Evolutionary conservation across 768 basidiomycete species (phyloP), one percentile per base, ranked within the genome.

Genomic region (Collybia nuda): DNA sequence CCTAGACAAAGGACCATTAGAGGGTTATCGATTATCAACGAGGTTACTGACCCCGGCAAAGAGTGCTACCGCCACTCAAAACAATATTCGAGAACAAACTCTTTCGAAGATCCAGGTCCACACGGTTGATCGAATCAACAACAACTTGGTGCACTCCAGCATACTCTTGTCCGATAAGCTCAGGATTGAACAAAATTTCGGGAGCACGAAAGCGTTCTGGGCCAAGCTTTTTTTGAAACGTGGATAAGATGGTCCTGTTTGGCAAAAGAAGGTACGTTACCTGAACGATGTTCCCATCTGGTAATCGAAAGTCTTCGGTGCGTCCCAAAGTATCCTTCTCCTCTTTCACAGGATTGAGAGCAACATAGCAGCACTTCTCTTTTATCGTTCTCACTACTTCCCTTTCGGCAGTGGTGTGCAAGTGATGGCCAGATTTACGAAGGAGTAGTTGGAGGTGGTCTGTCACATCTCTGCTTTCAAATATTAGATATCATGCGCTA

Each of bases 341-440:
- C 67, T 98, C 97, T 68, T 98, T 98, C 2, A 82, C 76, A 2
- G 95, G 93, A 61, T 94, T 94, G 26, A 93, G 65, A 6, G 97
- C 93, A 48, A 98, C 77, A 72, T 99, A 98, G 65, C 96, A 99
- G 52, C 88, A 90, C 67, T 98, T 98, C 74, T 99, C 97, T 69
- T 99, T 99, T 70, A 98, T 97, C 44, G 90, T 91, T 55, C 97
- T 80, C 14, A 99, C 94, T 11, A 98, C 89, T 70, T 99, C 97
- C 47, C 89, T 86, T 71, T 99, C 97, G 19, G 97, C 96, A 19
- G 94, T 94, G 0, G 97, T 99, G 62, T 97, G 92, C 51, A 99
- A 75, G 69, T 98, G 86, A 65, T 98, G 89, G 0, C 97, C 97
- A 0, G 91, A 81, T 70, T 98, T 98, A 45, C 97, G 87, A 36